These are phyloP conservation scores for Penicillium sp. DNA, from an alignment of 2,329 filamentous ascomycete genomes.

Conservation along the genomic window DNA sequence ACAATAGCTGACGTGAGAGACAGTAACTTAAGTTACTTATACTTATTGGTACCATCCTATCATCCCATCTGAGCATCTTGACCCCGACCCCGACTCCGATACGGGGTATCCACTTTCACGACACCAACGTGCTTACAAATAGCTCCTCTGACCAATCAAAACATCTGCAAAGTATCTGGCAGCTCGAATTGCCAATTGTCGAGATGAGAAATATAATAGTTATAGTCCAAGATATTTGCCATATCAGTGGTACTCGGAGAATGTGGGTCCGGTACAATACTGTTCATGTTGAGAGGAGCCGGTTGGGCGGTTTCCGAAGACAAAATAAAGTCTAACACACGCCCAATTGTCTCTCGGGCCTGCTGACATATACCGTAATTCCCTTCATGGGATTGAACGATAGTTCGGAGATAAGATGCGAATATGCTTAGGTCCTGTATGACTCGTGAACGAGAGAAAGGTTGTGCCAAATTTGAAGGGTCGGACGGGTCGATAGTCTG, in stretches of 20 bases:
- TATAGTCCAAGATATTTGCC: neutral
- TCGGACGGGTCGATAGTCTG: neutral
- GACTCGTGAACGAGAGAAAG: conserved; percentile 20
- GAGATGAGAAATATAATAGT: conserved; percentile 3
- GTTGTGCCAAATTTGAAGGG: neutral
- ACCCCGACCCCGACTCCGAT: neutral
- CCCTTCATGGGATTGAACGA: conserved; percentile 18
- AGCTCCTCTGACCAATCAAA: neutral
- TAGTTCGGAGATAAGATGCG: conserved; percentile 19
- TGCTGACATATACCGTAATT: conserved; percentile 24
- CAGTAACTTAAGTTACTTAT: no score
- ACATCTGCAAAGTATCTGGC: neutral
- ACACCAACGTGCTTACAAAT: no score
- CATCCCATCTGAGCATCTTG: no score
- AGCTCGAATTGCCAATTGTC: conserved; percentile 7
- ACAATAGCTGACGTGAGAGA: no score
- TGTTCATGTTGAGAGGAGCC: neutral
- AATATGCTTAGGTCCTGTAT: conserved; percentile 28
- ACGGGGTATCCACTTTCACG: neutral
- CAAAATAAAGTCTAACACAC: conserved; percentile 13
- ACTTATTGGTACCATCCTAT: no score
- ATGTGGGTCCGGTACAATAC: neutral
- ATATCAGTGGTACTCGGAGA: neutral
- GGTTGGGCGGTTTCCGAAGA: neutral
- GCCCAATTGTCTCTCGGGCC: conserved; percentile 13